These are phyloP conservation scores for Mercurialis annua DNA, from an alignment of 345 rosid species.

Conservation along the genomic window DNA sequence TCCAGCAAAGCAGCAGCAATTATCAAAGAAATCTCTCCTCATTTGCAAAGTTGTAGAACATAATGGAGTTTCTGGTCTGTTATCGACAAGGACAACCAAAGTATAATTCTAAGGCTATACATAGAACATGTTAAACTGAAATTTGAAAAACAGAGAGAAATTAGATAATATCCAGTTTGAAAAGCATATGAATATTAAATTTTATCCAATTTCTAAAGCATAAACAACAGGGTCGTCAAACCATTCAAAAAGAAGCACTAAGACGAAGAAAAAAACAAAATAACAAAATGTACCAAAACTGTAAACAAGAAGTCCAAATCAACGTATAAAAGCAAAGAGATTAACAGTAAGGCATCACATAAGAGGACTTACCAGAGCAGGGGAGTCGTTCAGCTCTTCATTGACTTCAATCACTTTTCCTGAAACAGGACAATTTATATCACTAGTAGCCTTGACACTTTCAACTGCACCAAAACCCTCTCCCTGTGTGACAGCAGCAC, in stretches of 20 bases:
- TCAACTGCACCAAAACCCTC: constrained; percentile 90
- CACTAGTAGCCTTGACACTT: constrained; percentile 99
- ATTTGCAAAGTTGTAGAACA: too few species aligned
- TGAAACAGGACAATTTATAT: constrained; percentile 83
- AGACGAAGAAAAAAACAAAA: not conserved
- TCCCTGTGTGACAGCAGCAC: constrained; percentile 60
- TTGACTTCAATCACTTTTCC: constrained; percentile 82
- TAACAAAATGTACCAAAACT: too few species aligned
- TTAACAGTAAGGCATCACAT: not conserved
- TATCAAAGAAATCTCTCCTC: too few species aligned
- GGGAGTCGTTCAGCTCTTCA: constrained; percentile 51
- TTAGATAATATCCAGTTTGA: too few species aligned
- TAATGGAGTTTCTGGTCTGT: too few species aligned
- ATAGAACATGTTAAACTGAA: too few species aligned
- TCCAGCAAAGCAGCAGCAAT: too few species aligned
- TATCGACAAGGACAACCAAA: too few species aligned
- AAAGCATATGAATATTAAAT: too few species aligned
- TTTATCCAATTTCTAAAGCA: too few species aligned
- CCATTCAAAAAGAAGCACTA: not conserved
- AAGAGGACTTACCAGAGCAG: constrained; percentile 70
- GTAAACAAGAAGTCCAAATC: not conserved
- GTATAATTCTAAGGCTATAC: too few species aligned
- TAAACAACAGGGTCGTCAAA: not conserved
- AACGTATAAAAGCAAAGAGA: not conserved
- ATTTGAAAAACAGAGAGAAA: too few species aligned